These are phyloP conservation scores for Coemansia sp. DNA, from an alignment of 192 early-diverging fungal genomes.

Conservation along the genomic window DNA sequence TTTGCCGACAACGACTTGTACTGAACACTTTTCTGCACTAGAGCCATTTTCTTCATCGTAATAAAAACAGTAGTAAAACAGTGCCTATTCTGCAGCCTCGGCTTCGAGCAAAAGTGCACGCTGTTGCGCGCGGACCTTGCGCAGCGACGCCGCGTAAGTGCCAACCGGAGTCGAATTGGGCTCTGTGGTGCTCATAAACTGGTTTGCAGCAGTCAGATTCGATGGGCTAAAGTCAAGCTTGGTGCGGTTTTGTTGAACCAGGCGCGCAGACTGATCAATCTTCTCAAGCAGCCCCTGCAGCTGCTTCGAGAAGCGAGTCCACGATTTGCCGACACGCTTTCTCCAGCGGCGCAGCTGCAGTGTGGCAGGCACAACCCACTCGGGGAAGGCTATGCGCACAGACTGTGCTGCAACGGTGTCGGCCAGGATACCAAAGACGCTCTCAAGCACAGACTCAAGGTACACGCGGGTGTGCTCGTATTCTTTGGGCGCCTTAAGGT, in stretches of 20 bases:
- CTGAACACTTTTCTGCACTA: constrained; percentile 31
- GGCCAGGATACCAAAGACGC: constrained; percentile 69
- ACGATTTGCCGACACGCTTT: constrained; percentile 68
- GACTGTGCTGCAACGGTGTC: constrained; percentile 74
- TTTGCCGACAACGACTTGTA: constrained; percentile 79
- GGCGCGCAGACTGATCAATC: constrained; percentile 76
- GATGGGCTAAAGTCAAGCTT: constrained; percentile 65
- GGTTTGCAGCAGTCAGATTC: constrained; percentile 52
- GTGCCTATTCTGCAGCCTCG: constrained; percentile 12
- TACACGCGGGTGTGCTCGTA: constrained; percentile 85
- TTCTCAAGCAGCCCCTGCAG: constrained; percentile 82
- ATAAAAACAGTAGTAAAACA: not conserved
- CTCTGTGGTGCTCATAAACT: constrained; percentile 46
- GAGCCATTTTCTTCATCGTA: constrained; percentile 21
- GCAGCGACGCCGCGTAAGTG: constrained; percentile 47
- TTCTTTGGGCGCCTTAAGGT: constrained; percentile 77
- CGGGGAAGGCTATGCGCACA: constrained; percentile 89
- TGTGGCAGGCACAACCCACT: constrained; percentile 84
- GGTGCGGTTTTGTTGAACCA: constrained; percentile 70
- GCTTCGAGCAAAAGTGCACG: constrained; percentile 51
- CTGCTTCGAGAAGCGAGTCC: constrained; percentile 78
- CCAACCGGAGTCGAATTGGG: constrained; percentile 54
- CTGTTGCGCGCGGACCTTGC: constrained; percentile 58
- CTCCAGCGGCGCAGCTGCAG: constrained; percentile 82
- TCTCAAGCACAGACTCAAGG: constrained; percentile 78